These are phyloP conservation scores for Pyronema omphalodes DNA, from an alignment of 495 filamentous ascomycete species.

Conservation along the genomic window DNA sequence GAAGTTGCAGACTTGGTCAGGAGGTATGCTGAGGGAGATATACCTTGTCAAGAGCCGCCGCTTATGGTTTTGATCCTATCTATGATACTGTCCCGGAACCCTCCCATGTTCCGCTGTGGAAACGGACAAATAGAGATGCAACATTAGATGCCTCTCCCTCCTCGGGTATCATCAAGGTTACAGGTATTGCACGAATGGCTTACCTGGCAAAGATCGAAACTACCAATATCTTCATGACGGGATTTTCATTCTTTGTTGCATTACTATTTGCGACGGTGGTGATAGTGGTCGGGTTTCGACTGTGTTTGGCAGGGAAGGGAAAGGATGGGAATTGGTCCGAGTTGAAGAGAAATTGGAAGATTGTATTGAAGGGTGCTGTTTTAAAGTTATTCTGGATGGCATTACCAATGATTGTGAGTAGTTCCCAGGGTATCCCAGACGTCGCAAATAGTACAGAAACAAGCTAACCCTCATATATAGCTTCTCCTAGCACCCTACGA, in stretches of 20 bases:
- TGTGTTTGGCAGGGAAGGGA: constrained; percentile 21
- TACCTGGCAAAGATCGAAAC: constrained; percentile 65
- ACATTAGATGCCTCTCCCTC: constrained; percentile 24
- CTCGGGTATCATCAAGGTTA: constrained; percentile 39
- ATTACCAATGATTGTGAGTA: background rate
- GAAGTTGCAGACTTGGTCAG: background rate
- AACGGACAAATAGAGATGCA: too few species aligned
- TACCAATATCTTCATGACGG: constrained; percentile 83
- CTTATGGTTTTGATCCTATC: background rate
- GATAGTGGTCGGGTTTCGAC: constrained; percentile 45
- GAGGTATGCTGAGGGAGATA: background rate
- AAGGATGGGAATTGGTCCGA: constrained; percentile 74
- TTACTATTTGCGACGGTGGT: constrained; percentile 44
- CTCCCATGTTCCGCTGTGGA: too few species aligned
- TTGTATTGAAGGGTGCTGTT: constrained; percentile 66
- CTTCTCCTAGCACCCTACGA: constrained; percentile 78
- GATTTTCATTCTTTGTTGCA: constrained; percentile 61
- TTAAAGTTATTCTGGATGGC: constrained; percentile 23
- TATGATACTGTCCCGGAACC: background rate
- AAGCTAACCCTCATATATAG: constrained; percentile 50
- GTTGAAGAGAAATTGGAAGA: constrained; percentile 56
- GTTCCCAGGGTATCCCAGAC: too few species aligned
- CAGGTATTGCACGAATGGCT: constrained; percentile 69
- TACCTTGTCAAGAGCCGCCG: background rate
- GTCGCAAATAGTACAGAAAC: constrained; percentile 11